A percentile compares a stretch with the other conserved stretches of the same genome.
Evolutionary conservation across 176 grass and related monocot species (phyloP).

Genomic region (Oryza glumipatula): DNA sequence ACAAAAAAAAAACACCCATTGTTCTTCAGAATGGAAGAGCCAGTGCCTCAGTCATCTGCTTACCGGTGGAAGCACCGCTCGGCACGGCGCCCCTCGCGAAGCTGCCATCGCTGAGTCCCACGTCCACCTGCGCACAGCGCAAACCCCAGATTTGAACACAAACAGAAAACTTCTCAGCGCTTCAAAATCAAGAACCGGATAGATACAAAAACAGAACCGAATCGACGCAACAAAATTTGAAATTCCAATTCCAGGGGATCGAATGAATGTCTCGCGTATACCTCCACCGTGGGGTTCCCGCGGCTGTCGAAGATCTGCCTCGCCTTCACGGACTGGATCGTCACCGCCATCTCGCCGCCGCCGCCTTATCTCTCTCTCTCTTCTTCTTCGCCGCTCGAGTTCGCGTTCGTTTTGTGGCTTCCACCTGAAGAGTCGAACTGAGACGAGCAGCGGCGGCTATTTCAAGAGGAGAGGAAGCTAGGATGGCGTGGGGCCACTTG

Average conservation of each 20-base stretch:
- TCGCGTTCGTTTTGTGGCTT: neutral
- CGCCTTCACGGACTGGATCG: conserved; percentile 70
- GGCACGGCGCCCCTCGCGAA: conserved; percentile 84
- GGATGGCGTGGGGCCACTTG: neutral
- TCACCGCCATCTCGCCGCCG: conserved; percentile 46
- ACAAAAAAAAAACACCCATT: neutral
- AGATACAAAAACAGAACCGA: neutral
- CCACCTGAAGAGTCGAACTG: neutral
- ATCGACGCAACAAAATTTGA: neutral
- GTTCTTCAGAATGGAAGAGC: neutral
- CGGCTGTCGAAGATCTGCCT: conserved; percentile 98
- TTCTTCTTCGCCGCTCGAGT: neutral
- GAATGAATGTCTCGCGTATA: neutral
- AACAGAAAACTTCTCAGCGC: neutral
- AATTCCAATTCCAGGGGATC: neutral
- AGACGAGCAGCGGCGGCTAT: neutral
- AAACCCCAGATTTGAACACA: neutral
- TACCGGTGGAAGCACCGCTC: conserved; percentile 95
- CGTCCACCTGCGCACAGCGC: conserved; percentile 52
- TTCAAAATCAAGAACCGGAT: neutral
- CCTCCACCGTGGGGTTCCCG: conserved; percentile 79
- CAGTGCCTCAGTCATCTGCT: no score
- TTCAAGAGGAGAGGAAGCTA: neutral
- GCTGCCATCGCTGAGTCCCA: conserved; percentile 59
- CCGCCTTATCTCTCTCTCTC: neutral